Percentiles rank a stretch among this genome's conserved stretches.
phyloP scores from a whole-genome alignment of 352 stramenopile species.

The Sclerospora graminicola region DNA sequence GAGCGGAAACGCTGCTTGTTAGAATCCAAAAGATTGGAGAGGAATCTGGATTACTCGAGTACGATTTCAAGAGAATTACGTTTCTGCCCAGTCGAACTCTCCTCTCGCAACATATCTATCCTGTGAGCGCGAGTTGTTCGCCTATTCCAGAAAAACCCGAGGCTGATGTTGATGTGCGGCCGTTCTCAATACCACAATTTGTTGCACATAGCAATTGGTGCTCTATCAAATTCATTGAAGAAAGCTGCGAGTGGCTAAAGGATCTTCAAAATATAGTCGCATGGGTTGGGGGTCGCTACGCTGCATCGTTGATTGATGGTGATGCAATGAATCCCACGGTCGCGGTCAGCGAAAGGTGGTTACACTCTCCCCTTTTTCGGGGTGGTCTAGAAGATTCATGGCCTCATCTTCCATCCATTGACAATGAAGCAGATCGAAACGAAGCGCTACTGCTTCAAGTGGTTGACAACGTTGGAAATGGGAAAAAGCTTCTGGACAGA shows the following conservation, averaged over 20 bases:
- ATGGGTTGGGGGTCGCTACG: slow-evolving; percentile 57
- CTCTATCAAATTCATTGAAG: slow-evolving; percentile 14
- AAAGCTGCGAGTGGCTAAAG: slow-evolving; percentile 36
- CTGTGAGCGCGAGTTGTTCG: slow-evolving; percentile 5
- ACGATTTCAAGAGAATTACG: slow-evolving; percentile 18
- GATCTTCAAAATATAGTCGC: slow-evolving; percentile 56
- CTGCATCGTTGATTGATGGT: slow-evolving; percentile 39
- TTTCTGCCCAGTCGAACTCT: slow-evolving; percentile 38
- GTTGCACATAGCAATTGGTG: slow-evolving; percentile 3
- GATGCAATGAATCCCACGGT: slow-evolving; percentile 6
- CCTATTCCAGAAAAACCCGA: slow-evolving; percentile 1
- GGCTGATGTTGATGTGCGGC: not conserved
- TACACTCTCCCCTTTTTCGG: slow-evolving; percentile 40
- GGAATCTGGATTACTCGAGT: slow-evolving; percentile 10
- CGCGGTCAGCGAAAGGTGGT: slow-evolving; percentile 33
- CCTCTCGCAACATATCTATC: slow-evolving; percentile 51
- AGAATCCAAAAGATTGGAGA: slow-evolving; percentile 7
- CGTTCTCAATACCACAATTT: slow-evolving; percentile 7
- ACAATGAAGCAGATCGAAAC: slow-evolving; percentile 26
- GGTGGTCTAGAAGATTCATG: slow-evolving; percentile 34
- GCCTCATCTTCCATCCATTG: not conserved
- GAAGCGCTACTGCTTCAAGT: slow-evolving; percentile 59
- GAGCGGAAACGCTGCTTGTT: slow-evolving; percentile 33
- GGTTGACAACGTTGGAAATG: slow-evolving; percentile 52
- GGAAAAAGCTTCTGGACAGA: slow-evolving; percentile 76